Evolutionary conservation across 768 basidiomycete species (phyloP).

Genomic region (Cyclocybe aegerita): DNA sequence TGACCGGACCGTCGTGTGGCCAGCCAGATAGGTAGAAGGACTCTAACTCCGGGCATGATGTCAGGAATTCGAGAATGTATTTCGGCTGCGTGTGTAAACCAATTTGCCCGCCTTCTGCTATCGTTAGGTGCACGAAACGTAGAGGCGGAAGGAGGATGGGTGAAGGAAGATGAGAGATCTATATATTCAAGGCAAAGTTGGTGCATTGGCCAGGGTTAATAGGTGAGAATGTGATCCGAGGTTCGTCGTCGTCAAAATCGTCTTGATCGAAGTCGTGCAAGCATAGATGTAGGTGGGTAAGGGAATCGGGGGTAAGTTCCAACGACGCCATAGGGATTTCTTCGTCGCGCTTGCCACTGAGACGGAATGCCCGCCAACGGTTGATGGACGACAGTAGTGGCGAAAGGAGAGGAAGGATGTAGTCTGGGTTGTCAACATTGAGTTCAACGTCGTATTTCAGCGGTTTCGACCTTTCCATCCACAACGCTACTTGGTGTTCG

Average conservation of each 20-base stretch:
- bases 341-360: constrained; percentile 43
- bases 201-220: constrained; percentile 27
- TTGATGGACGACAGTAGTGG: constrained; percentile 55
- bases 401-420: constrained; percentile 61
- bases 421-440: constrained; percentile 43
- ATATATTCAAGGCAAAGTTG: constrained; percentile 44
- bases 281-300: constrained; percentile 37
- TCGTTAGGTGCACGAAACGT: constrained; percentile 55
- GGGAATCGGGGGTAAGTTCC: constrained; percentile 20
- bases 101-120: constrained; percentile 46
- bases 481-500: constrained; percentile 49
- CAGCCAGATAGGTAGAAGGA: constrained; percentile 56
- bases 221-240: constrained; percentile 30
- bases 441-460: constrained; percentile 58
- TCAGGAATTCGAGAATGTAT: constrained; percentile 59
- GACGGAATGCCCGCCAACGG: constrained; percentile 56
- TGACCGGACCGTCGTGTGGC: constrained; percentile 40
- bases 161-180: constrained; percentile 49
- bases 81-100: constrained; percentile 42
- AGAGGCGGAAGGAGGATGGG: constrained; percentile 43
- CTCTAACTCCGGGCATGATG: constrained; percentile 60
- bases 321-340: constrained; percentile 25
- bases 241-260: constrained; percentile 27
- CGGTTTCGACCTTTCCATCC: constrained; percentile 52
- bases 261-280: constrained; percentile 34